phyloP scores from a whole-genome alignment of 2,329 filamentous ascomycete genomes.

The Byssochlamys sp. region DNA sequence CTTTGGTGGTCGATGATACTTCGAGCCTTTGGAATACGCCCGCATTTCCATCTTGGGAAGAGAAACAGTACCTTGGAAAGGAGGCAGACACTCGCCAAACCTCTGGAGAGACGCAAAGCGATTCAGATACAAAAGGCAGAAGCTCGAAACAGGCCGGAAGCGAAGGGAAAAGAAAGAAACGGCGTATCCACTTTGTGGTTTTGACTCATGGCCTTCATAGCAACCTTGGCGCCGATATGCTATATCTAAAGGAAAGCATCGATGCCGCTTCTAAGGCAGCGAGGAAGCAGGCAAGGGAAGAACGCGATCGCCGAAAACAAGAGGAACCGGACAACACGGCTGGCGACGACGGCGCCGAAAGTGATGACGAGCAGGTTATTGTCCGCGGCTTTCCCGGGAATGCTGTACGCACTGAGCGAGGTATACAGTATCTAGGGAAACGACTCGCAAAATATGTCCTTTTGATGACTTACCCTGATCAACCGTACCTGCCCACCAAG shows the following conservation, averaged over 20 bases:
- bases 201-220: conserved; percentile 91
- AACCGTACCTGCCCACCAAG: conserved; percentile 68
- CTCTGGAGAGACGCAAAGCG: conserved; percentile 8
- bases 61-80: conserved; percentile 30
- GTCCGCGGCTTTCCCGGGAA: conserved; percentile 86
- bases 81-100: conserved; percentile 12
- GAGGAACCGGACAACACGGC: conserved; percentile 2
- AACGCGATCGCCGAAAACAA: conserved; percentile 37
- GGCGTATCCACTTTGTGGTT: conserved; percentile 75
- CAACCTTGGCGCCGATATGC: conserved; percentile 90
- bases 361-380: conserved; percentile 63
- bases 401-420: conserved; percentile 79
- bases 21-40: conserved; percentile 88
- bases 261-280: conserved; percentile 71
- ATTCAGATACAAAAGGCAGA: conserved; percentile 2
- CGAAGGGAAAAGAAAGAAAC: conserved; percentile 33
- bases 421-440: conserved; percentile 95
- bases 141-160: conserved; percentile 8
- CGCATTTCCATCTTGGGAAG: conserved; percentile 56
- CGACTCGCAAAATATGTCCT: conserved; percentile 84
- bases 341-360: conserved; percentile 26
- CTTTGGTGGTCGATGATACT: conserved; percentile 75
- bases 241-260: conserved; percentile 94
- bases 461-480: conserved; percentile 83
- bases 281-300: conserved; percentile 56